Base-by-base conservation (phyloP, 345 rosid genomes). In the Citrus sinensis region DNA sequence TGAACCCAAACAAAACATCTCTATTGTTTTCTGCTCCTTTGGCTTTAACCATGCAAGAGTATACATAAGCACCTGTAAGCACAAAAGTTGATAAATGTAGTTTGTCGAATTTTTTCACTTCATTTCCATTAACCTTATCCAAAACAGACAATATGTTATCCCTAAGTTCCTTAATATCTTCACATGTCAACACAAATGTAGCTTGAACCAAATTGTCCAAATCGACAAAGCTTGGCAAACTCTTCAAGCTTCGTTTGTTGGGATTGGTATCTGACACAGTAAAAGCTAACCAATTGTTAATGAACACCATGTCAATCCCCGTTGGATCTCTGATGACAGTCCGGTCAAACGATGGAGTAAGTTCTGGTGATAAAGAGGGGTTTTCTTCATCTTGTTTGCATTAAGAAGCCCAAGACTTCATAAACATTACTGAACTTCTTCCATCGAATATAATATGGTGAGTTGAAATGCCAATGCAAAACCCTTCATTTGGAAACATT, bases 11-110 rank as follows among this genome's bases (percentile, higher is more conserved):
- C 5, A 16, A 9, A 1, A 85, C 76, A 2, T 5, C 60, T 34
- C 77, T 22, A 5, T 76, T 58, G 24, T 6, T 10, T 0, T 69
- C 76, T 0, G 76, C 74, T 24, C 80, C 83, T n/a, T 46, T 72
- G 2, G 84, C 76, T 56, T 74, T 81, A 9, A 81, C 69, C 9
- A 79, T 1, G 58, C 87, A 82, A 39, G 76, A 60, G 14, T 40
- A 55, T 2, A 75, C 3, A 61, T 79, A 82, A 4, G 81, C 85
- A 49, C n/a, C 22, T 0, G 81, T 32, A 5, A 86, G 29, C 0
- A 81, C 81, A 3, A 83, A 86, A 27, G 81, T 74, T 2, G 84
- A 83, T 58, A 87, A 79, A 32, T 70, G 85, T 13, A 74, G 69
- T 6, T 27, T 25, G 2, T 20, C 2, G 7, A 13, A 39, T 22